Evolutionary conservation across 148 eudicot species (phyloP).

Genomic region (Vaccinium myrtillus): DNA sequence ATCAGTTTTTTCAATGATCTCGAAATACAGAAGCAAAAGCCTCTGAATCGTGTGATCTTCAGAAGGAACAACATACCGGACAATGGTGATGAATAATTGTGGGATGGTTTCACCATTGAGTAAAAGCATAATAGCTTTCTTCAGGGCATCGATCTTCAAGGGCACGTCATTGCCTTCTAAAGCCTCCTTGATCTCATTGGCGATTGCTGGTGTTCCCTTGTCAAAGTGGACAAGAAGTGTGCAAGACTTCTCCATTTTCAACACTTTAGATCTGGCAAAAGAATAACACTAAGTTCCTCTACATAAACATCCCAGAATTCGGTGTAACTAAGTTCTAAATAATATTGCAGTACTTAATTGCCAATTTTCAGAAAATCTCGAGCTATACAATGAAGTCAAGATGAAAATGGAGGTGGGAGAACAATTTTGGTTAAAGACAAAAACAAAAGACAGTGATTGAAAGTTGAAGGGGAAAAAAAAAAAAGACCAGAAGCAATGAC

Average conservation of each 20-base stretch:
- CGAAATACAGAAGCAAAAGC: constrained; percentile 55
- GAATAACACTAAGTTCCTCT: too few species aligned
- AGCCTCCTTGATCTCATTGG: constrained; percentile 67
- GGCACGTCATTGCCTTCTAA: constrained; percentile 49
- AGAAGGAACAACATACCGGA: constrained; percentile 61
- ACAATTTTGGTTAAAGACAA: too few species aligned
- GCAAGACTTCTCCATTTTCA: constrained; percentile 51
- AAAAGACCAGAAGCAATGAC: too few species aligned
- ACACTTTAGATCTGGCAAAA: not conserved
- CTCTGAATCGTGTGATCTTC: constrained; percentile 67
- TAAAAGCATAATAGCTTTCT: constrained; percentile 58
- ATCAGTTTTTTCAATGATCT: constrained; percentile 64
- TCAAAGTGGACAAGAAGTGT: constrained; percentile 51
- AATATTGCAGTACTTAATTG: too few species aligned
- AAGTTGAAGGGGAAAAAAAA: too few species aligned
- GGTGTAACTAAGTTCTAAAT: too few species aligned
- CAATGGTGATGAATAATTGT: constrained; percentile 54
- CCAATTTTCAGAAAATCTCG: too few species aligned
- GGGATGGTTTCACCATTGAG: constrained; percentile 69
- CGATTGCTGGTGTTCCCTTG: constrained; percentile 61
- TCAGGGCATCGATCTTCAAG: constrained; percentile 52
- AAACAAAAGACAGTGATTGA: too few species aligned
- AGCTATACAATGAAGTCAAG: too few species aligned
- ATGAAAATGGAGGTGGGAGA: too few species aligned
- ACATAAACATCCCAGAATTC: too few species aligned